Conservation (phyloP, 2,329 filamentous ascomycete species). For the Endoconidiophora laricicola region DNA sequence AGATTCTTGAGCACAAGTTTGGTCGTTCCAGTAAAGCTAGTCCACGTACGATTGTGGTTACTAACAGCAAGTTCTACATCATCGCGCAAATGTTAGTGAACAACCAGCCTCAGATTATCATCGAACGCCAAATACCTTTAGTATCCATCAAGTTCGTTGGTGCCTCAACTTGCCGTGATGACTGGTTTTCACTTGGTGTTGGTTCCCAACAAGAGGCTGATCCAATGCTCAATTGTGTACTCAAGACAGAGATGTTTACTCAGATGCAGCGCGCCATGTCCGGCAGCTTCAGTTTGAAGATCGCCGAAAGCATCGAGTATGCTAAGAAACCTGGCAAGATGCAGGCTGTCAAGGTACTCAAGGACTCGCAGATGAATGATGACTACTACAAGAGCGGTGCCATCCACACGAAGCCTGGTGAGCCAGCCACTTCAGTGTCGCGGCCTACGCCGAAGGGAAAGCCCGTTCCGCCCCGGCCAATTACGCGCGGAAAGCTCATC, state of each 20-base stretch:
- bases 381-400: constrained; percentile 91
- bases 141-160: constrained; percentile 81
- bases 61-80: constrained; percentile 74
- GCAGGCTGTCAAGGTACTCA: constrained; percentile 73
- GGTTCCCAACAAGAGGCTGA: constrained; percentile 86
- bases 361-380: constrained; percentile 59
- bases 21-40: constrained; percentile 89
- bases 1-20: constrained; percentile 84
- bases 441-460: constrained; percentile 76
- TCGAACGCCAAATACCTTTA: constrained; percentile 68
- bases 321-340: constrained; percentile 96
- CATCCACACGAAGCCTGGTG: constrained; percentile 72
- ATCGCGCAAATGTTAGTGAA: constrained; percentile 72
- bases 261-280: constrained; percentile 70
- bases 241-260: constrained; percentile 96
- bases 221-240: constrained; percentile 78
- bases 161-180: constrained; percentile 66
- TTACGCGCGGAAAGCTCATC: constrained; percentile 84
- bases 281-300: constrained; percentile 65
- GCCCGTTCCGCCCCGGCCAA: constrained; percentile 71
- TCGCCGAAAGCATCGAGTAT: constrained; percentile 77
- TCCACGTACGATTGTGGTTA: constrained; percentile 70
- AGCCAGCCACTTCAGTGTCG: constrained; percentile 67
- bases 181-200: constrained; percentile 89
- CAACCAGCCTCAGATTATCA: constrained; percentile 60